Evolutionary conservation across 2,329 filamentous ascomycete genomes (phyloP).

Genomic region (Aspergillus spinulosporus): DNA sequence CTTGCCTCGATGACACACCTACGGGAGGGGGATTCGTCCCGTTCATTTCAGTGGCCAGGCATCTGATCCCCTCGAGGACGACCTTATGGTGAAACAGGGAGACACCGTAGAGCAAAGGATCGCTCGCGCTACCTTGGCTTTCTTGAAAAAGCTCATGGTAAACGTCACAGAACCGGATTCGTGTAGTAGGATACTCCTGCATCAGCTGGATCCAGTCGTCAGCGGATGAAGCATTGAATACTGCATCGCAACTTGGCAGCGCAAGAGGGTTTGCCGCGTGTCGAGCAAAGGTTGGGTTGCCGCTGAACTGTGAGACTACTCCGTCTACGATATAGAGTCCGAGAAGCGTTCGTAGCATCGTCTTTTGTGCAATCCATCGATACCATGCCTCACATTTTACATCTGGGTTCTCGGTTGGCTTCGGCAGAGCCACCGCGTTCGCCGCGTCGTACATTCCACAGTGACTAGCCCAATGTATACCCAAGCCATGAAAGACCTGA

Average conservation of each 20-base stretch:
- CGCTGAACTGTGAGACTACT: constrained; percentile 17
- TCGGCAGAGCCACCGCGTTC: not conserved
- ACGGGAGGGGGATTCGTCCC: constrained; percentile 7
- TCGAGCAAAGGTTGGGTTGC: constrained; percentile 13
- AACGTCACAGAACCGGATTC: constrained; percentile 1
- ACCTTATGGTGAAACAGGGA: constrained; percentile 11
- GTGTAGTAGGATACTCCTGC: not conserved
- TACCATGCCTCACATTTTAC: constrained; percentile 3
- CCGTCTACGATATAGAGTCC: constrained; percentile 21
- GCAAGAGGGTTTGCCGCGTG: constrained; percentile 11
- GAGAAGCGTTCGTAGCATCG: constrained; percentile 16
- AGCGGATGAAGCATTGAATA: not conserved
- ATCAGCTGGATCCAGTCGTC: not conserved
- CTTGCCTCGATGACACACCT: not conserved
- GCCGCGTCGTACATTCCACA: constrained; percentile 31
- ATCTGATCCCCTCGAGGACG: constrained; percentile 7
- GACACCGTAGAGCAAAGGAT: not conserved
- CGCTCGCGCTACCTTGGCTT: too few relatives aligned
- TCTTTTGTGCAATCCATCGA: constrained; percentile 19
- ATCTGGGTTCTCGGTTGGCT: not conserved
- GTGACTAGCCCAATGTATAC: constrained; percentile 38
- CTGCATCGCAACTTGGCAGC: constrained; percentile 7
- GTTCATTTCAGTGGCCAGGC: not conserved
- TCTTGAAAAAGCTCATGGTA: not conserved
- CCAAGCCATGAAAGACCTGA: constrained; percentile 37